Conservation (phyloP, 768 basidiomycete species). For the Mycena rebaudengoi region DNA sequence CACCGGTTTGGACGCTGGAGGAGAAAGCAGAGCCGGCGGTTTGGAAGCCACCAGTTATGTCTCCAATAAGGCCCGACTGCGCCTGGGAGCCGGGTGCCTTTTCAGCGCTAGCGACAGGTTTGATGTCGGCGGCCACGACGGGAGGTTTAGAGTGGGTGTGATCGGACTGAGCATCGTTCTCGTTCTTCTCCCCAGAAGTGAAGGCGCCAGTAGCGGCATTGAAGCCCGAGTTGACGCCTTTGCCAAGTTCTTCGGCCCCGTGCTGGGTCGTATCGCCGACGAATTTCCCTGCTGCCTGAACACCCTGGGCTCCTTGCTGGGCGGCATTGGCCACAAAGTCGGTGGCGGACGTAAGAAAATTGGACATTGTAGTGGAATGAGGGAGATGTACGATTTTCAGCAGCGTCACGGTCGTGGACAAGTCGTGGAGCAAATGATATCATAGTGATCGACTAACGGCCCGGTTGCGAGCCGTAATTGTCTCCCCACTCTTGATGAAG, state of each 20-base stretch:
- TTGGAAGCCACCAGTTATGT: not conserved
- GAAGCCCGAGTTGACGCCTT: not conserved
- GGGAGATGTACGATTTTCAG: not conserved
- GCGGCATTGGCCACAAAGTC: slow-evolving; percentile 3
- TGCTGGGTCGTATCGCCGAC: not conserved
- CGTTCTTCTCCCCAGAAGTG: not conserved
- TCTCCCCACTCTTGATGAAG: too few relatives aligned
- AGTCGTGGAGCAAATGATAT: too few relatives aligned
- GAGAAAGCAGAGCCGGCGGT: not conserved
- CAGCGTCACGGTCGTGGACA: too few relatives aligned
- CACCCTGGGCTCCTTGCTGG: not conserved
- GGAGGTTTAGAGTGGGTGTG: not conserved
- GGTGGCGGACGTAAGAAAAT: not conserved
- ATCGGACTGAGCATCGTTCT: not conserved
- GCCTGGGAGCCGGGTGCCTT: not conserved
- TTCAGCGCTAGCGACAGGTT: not conserved
- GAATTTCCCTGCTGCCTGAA: not conserved
- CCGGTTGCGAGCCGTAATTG: too few relatives aligned
- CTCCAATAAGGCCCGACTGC: not conserved
- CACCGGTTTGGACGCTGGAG: slow-evolving; percentile 24
- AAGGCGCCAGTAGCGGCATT: not conserved
- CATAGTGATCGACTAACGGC: too few relatives aligned
- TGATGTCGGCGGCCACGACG: not conserved
- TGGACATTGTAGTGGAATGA: not conserved
- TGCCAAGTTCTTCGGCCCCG: not conserved